Evolutionary conservation across 768 basidiomycete genomes (phyloP).

Genomic region (Naganishia vishniacii): DNA sequence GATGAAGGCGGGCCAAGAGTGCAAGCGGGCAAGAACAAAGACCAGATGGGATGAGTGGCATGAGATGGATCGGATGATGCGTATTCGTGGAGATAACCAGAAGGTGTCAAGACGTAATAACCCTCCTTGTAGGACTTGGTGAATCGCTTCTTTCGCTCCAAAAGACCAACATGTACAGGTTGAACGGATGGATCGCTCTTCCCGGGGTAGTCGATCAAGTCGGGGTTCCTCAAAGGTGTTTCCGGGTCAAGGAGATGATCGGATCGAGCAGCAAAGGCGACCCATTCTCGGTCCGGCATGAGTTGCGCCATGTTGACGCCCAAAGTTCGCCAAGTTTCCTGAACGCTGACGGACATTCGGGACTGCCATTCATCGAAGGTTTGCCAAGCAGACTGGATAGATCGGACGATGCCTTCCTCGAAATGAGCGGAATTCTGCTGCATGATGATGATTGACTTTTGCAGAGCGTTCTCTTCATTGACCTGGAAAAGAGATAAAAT

Average conservation of each 20-base stretch:
- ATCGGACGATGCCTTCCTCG: constrained; percentile 90
- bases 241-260: constrained; percentile 96
- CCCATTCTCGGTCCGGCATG: constrained; percentile 87
- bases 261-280: constrained; percentile 82
- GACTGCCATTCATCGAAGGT: constrained; percentile 80
- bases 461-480: constrained; percentile 93
- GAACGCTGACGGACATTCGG: constrained; percentile 67
- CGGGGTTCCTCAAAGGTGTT: constrained; percentile 64
- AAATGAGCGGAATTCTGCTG: constrained; percentile 96
- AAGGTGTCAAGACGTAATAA: constrained; percentile 87
- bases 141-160: constrained; percentile 94
- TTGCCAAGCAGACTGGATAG: constrained; percentile 92
- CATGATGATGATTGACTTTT: constrained; percentile 96
- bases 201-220: constrained; percentile 70
- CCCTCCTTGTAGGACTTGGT: constrained; percentile 77
- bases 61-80: constrained; percentile 63
- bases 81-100: constrained; percentile 94
- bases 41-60: constrained; percentile 62
- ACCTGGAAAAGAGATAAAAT: constrained; percentile 51
- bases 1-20: constrained; percentile 86
- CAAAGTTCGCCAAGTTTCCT: constrained; percentile 68
- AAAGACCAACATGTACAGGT: constrained; percentile 77
- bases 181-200: constrained; percentile 82
- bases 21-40: constrained; percentile 86
- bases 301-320: constrained; percentile 70